These are phyloP conservation scores for Trichosporon asahii DNA, from an alignment of 1,284 basidiomycete genomes.

Conservation along the genomic window DNA sequence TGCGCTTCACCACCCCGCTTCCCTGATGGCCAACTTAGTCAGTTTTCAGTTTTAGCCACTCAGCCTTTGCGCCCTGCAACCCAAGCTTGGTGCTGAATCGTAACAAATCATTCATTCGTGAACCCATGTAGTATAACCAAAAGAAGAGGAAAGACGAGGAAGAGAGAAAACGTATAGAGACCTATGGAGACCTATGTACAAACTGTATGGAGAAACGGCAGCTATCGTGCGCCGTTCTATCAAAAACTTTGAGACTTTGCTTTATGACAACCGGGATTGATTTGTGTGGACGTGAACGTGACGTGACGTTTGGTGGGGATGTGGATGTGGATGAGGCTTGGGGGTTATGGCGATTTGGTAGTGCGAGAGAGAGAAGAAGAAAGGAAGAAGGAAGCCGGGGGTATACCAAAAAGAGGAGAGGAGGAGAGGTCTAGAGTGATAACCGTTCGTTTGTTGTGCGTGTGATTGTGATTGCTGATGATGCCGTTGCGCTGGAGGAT, in stretches of 20 bases:
- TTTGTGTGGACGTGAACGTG: not conserved
- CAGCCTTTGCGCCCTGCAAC: no score
- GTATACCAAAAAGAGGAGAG: not conserved
- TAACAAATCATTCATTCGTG: slow-evolving; percentile 9
- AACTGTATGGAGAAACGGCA: not conserved
- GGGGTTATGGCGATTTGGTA: not conserved
- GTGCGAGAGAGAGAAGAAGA: not conserved
- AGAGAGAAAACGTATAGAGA: not conserved
- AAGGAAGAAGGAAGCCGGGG: not conserved
- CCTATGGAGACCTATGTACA: slow-evolving; percentile 10
- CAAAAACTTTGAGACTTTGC: not conserved
- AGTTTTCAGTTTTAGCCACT: no score
- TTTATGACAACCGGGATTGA: slow-evolving; percentile 4
- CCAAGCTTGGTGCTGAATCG: not conserved
- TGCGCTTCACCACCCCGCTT: no score
- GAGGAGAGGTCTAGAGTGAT: not conserved
- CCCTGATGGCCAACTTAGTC: no score
- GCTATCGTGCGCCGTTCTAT: not conserved
- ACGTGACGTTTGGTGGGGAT: not conserved
- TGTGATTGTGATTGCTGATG: slow-evolving; percentile 1
- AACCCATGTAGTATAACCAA: slow-evolving; percentile 7
- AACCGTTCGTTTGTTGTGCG: not conserved
- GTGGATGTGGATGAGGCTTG: not conserved
- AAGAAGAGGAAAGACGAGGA: not conserved
- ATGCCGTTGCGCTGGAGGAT: not conserved